Base-by-base conservation (phyloP, 495 filamentous ascomycete species). In the Acidomyces sp. region DNA sequence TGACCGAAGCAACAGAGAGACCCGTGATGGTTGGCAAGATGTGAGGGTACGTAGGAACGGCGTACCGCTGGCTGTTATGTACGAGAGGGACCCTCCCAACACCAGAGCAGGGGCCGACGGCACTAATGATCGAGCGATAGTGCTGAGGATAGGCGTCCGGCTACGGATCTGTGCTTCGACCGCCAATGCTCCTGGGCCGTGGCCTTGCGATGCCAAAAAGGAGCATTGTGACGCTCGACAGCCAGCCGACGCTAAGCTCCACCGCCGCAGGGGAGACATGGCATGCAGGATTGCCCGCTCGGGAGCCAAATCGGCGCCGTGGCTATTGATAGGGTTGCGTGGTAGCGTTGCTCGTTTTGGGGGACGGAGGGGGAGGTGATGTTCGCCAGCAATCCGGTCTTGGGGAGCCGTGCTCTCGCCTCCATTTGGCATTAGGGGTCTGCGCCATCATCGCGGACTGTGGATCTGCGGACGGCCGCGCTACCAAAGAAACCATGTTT, bases 121-220 rank as follows among this genome's bases (percentile, higher is more conserved):
- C 32, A 34, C 7, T 16, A 16, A 9, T 7, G 7, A 34, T 34
- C 26, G 26, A 13, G 26, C 26, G 26, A 29, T 29, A 29, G 26
- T 7, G 26, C 26, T 6, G 18, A 28, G 39, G 39, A 6, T 35
- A 35, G 34, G 15, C 17, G 15, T 37, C 20, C 34, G 31, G 34
- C 34, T 5, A 23, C 39, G 39, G 39, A 42, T 33, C 31, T 10
- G 6, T 34, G 31, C 31, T 34, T 6, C 9, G 31, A 9, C 28
- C 13, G 39, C 34, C 39, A 42, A 31, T 42, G 39, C 39, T 29
- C 37, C 7, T 40, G 16, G 31, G 37, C 37, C 37, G 27, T 38
- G 35, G 16, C 24, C 39, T 6, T 34, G 15, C 6, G 16, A 18
- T 16, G 31, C 31, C 31, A 6, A 34, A 34, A 34, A 18, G 6